phyloP scores from a whole-genome alignment of 2,329 filamentous ascomycete genomes.

The Pseudocercospora vitis region DNA sequence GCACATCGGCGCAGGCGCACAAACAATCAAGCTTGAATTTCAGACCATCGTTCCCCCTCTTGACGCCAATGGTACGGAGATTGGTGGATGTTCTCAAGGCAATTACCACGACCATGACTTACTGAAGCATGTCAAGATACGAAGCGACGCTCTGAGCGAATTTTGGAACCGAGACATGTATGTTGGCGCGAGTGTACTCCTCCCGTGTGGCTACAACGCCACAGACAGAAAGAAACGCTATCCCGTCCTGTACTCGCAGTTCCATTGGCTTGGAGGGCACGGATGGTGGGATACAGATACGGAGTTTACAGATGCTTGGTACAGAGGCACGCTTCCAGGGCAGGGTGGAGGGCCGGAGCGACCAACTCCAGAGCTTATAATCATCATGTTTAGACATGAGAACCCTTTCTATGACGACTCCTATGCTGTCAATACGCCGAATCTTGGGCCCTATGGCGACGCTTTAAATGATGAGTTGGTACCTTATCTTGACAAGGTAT shows the following conservation, averaged over 20 bases:
- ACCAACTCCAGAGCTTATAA: conserved; percentile 38
- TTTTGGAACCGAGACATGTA: conserved; percentile 41
- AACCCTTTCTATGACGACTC: conserved; percentile 43
- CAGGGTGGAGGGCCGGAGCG: conserved; percentile 31
- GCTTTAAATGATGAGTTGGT: conserved; percentile 44
- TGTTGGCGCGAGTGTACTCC: conserved; percentile 40
- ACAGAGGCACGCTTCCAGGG: conserved; percentile 35
- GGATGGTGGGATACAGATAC: conserved; percentile 30
- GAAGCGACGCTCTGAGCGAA: conserved; percentile 38
- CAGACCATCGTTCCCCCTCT: conserved; percentile 26
- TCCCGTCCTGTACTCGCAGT: conserved; percentile 40
- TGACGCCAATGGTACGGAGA: conserved; percentile 33
- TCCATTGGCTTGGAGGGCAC: conserved; percentile 35
- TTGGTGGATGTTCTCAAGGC: conserved; percentile 41
- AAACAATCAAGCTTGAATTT: conserved; percentile 38
- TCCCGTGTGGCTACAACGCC: conserved; percentile 39
- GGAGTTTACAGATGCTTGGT: conserved; percentile 30
- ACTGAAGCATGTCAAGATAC: conserved; percentile 42
- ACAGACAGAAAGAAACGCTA: conserved; percentile 37
- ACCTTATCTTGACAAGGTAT: conserved; percentile 37
- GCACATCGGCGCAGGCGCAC: conserved; percentile 30
- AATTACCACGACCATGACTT: conserved; percentile 40
- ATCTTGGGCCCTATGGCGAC: conserved; percentile 43
- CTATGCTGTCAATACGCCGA: conserved; percentile 43
- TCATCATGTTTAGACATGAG: conserved; percentile 43